Evolutionary conservation across 805 yeast species (phyloP), one percentile per base, ranked within the genome.

Genomic region (Pichia sporocuriosa): DNA sequence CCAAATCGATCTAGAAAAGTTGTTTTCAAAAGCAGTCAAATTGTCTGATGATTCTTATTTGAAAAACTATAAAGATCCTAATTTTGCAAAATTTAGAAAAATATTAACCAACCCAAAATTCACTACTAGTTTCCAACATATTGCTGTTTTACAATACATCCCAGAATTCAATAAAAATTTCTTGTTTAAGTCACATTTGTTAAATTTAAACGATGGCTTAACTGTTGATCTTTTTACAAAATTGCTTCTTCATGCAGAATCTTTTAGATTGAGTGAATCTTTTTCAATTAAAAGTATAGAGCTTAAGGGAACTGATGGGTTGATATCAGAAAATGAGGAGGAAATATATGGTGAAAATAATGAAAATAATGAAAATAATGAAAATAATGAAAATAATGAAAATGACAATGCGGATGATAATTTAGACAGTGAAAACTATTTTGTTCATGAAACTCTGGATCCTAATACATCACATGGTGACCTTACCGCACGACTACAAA

Each of bases 1-100:
- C 15, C 58, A 65, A 8, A 61, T 58, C 0, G 72, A 68, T 17
- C 56, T 68, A 28, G 39, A 57, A 12, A 44, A 52, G 3, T 44
- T 68, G 42, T 62, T 69, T 19, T 50, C 59, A 1, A 62, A 59
- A 28, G 55, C 62, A 26, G 35, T 48, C 9, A 43, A 49, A 2
- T 15, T 43, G 8, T 61, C 66, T 0, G 51, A 55, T 25, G 42
- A 49, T 16, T 51, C 52, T 21, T 57, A 32, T 28, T 15, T 53
- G 45, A 13, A 35, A n/a, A 44, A 42, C 12, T 28, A 12, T 13
- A 32, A 32, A n/a, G 39, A 45, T 16, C 33, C 32, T n/a, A 26
- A 38, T 10, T 23, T 33, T 15, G 15, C 6, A 11, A 3, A 17
- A 8, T 32, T 16, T 19, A 12, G 22, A 32, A 16, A 16, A 17